phyloP scores from a whole-genome alignment of 179 eudicot genomes.

The Beta corolliflora region DNA sequence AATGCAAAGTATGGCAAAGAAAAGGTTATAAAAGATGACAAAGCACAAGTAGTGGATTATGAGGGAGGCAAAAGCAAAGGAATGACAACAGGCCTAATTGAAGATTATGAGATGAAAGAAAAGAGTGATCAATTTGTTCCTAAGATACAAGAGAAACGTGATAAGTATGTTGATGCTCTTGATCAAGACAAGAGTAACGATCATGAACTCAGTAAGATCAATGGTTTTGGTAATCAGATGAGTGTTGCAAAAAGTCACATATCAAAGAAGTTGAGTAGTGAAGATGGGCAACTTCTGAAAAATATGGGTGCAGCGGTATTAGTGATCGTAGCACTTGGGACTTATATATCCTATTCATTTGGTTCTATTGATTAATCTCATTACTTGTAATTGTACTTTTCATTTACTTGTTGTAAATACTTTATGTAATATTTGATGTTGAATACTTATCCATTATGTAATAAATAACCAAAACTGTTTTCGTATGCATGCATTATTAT shows the following conservation, averaged over 20 bases:
- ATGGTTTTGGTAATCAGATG: not conserved
- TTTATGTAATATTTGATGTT: not conserved
- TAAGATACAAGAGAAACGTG: not conserved
- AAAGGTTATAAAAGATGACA: not conserved
- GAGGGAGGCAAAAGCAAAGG: not conserved
- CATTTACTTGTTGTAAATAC: not conserved
- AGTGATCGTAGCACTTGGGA: conserved; percentile 39
- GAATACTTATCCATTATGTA: too few relatives aligned
- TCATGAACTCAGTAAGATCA: not conserved
- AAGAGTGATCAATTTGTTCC: not conserved
- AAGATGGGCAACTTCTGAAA: conserved; percentile 34
- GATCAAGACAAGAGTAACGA: not conserved
- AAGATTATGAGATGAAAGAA: not conserved
- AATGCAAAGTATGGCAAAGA: not conserved
- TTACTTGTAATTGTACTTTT: not conserved
- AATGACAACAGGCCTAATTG: not conserved
- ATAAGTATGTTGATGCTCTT: not conserved
- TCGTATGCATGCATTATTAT: too few relatives aligned
- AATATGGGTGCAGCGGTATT: conserved; percentile 42
- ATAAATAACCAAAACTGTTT: too few relatives aligned
- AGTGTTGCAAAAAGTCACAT: conserved; percentile 2
- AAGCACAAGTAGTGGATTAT: not conserved
- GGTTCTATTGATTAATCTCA: not conserved
- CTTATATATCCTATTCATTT: conserved; percentile 32
- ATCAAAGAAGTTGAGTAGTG: conserved; percentile 24